These are phyloP conservation scores for Pezizomycotina sp. DNA, from an alignment of 2,329 filamentous ascomycete genomes.

Conservation along the genomic window DNA sequence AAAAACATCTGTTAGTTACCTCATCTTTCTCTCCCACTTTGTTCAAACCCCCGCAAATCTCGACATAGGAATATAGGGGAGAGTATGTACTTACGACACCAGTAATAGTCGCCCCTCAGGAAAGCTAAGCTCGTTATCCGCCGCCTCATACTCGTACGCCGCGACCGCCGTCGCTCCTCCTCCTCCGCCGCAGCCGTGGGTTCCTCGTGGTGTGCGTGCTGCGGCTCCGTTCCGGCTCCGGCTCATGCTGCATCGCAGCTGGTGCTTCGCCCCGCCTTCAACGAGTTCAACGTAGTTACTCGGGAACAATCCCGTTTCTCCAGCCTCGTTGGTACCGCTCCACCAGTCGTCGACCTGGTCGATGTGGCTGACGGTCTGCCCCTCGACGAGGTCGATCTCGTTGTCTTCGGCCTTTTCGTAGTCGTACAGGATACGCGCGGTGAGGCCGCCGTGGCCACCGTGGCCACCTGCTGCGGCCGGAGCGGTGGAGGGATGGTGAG, in stretches of 20 bases:
- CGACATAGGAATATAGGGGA: neutral
- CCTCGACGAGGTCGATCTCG: constrained; percentile 78
- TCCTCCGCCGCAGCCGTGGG: constrained; percentile 6
- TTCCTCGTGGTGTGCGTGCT: constrained; percentile 16
- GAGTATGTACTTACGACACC: constrained; percentile 45
- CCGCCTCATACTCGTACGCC: constrained; percentile 89
- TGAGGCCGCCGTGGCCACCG: constrained; percentile 15
- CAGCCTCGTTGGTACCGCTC: constrained; percentile 76
- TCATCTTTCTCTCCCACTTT: neutral
- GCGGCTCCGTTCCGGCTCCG: constrained; percentile 29
- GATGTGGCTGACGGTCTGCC: constrained; percentile 75
- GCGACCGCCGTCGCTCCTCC: constrained; percentile 58
- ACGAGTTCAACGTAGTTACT: constrained; percentile 77
- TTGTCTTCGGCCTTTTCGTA: constrained; percentile 98
- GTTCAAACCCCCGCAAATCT: neutral
- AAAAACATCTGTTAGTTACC: constrained; percentile 23
- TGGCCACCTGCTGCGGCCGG: constrained; percentile 37
- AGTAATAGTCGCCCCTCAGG: constrained; percentile 73
- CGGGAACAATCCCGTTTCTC: constrained; percentile 81
- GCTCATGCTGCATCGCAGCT: constrained; percentile 22
- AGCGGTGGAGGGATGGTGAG: constrained; percentile 31
- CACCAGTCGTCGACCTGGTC: constrained; percentile 99
- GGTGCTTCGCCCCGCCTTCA: constrained; percentile 27
- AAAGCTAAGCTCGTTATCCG: constrained; percentile 74
- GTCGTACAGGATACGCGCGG: constrained; percentile 66